phyloP scores from a whole-genome alignment of 1,139 yeast species.

The Protomyces pachydermus region DNA sequence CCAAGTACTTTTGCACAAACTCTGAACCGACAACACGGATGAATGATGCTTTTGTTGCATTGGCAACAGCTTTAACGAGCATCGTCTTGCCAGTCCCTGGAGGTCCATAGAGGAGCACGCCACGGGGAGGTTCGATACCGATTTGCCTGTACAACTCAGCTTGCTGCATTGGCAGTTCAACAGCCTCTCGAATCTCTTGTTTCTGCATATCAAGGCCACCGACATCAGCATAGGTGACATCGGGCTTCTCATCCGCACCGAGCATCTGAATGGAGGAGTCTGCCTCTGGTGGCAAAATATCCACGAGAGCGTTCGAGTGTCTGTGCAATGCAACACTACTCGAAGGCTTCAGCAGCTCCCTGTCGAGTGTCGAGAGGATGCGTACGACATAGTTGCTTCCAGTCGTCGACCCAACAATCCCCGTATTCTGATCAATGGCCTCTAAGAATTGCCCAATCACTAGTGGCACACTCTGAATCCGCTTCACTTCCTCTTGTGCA shows the following conservation, averaged over 20 bases:
- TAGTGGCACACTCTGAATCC: constrained; percentile 94
- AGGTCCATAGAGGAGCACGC: constrained; percentile 93
- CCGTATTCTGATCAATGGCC: constrained; percentile 94
- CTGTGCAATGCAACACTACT: constrained; percentile 97
- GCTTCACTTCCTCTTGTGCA: constrained; percentile 97
- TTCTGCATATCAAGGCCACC: constrained; percentile 99
- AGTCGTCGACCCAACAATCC: constrained; percentile 94
- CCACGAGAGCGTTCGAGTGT: constrained; percentile 95
- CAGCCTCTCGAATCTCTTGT: constrained; percentile 98
- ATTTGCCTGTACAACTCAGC: constrained; percentile 94
- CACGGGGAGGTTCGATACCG: constrained; percentile 98
- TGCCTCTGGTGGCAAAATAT: constrained; percentile 96
- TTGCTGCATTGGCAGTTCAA: constrained; percentile 92
- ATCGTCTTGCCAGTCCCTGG: constrained; percentile 99
- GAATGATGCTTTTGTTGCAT: constrained; percentile 89
- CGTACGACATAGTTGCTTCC: constrained; percentile 96
- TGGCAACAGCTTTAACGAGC: constrained; percentile 98
- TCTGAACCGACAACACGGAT: constrained; percentile 97
- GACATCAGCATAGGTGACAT: constrained; percentile 81
- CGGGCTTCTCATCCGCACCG: constrained; percentile 87
- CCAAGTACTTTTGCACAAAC: constrained; percentile 94
- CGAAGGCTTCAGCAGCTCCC: constrained; percentile 89
- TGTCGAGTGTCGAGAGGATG: constrained; percentile 85
- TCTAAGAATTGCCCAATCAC: constrained; percentile 98
- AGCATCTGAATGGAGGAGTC: constrained; percentile 93